Base-by-base conservation (phyloP, 768 basidiomycete species). In the Austroboletus eburneus region DNA sequence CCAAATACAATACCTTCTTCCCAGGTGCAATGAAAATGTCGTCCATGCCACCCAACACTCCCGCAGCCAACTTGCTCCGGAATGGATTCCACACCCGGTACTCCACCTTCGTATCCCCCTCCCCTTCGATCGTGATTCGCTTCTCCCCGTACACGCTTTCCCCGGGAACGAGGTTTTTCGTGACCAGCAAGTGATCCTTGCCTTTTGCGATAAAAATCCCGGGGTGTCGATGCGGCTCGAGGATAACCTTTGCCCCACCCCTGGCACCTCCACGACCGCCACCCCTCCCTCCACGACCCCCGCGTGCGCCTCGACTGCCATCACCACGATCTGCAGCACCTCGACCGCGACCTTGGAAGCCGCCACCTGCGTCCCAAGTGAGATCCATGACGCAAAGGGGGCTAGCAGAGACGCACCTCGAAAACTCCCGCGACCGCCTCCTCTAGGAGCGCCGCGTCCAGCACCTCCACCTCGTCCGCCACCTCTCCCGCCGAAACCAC, bases 31-130 rank as follows among this genome's bases (percentile, higher is more conserved):
- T 92, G 70, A 77, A 93, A 58, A 98, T 91, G 47, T 91, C 72
- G 61, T 97, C 96, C 69, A 99, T 73, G 61, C 96, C 96, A 52
- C 93, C 91, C 49, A 98, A 74, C 41, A 98, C 89, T 68, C 96
- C 96, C 30, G 96, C 96, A 24, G 96, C 96, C 56, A 99, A 68
- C 76, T 98, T 99, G 64, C 80, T 83, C 56, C 96, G 80, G 83
- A 99, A 99, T 39, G 96, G 96, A 73, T 99, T 99, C 96, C 96
- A 99, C 24, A 99, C 96, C 45, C 96, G 79, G 71, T 97, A 99
- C 71, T 99, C 96, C 54, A 82, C 76, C 73, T 99, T 99, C 49
- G 85, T 87, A 35, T 78, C 85, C 36, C 86, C 87, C 17, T 75
- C 79, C 36, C 71, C 72, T 13, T 93, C 91, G 60, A 97, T 80